Evolutionary conservation across 2,329 filamentous ascomycete species (phyloP).

Genomic region (Teratosphaeria nubilosa): DNA sequence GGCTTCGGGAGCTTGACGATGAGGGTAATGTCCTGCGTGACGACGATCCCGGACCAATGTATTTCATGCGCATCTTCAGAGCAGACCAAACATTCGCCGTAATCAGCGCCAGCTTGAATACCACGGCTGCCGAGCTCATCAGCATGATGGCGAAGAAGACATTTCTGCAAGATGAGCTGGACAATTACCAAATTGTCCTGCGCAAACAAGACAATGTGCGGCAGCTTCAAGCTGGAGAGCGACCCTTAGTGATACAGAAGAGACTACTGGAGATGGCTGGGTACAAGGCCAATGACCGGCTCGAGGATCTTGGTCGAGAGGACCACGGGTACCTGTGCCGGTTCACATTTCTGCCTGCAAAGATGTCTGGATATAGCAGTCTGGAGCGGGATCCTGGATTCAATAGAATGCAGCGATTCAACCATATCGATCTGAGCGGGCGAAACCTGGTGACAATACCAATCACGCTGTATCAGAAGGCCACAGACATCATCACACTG

Average conservation of each 20-base stretch:
- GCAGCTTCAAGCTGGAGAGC: slow-evolving; percentile 66
- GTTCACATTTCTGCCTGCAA: slow-evolving; percentile 86
- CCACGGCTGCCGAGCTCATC: slow-evolving; percentile 78
- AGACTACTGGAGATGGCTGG: slow-evolving; percentile 81
- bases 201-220: slow-evolving; percentile 84
- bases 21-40: slow-evolving; percentile 51
- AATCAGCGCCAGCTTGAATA: slow-evolving; percentile 71
- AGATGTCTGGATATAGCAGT: slow-evolving; percentile 67
- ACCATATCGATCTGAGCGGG: slow-evolving; percentile 82
- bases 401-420: slow-evolving; percentile 78
- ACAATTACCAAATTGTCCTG: slow-evolving; percentile 93
- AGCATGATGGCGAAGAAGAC: slow-evolving; percentile 90
- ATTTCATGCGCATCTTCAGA: slow-evolving; percentile 91
- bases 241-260: slow-evolving; percentile 86
- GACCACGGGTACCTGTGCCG: slow-evolving; percentile 96
- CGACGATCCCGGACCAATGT: slow-evolving; percentile 65
- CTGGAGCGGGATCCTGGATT: slow-evolving; percentile 70
- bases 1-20: slow-evolving; percentile 58
- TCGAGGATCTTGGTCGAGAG: slow-evolving; percentile 90
- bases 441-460: slow-evolving; percentile 90
- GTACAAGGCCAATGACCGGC: slow-evolving; percentile 73
- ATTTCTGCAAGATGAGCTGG: slow-evolving; percentile 76
- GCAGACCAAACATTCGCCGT: slow-evolving; percentile 91
- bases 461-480: slow-evolving; percentile 84
- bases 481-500: slow-evolving; percentile 83